phyloP scores from a whole-genome alignment of 2,329 filamentous ascomycete genomes.

The Pseudogymnoascus sp. region DNA sequence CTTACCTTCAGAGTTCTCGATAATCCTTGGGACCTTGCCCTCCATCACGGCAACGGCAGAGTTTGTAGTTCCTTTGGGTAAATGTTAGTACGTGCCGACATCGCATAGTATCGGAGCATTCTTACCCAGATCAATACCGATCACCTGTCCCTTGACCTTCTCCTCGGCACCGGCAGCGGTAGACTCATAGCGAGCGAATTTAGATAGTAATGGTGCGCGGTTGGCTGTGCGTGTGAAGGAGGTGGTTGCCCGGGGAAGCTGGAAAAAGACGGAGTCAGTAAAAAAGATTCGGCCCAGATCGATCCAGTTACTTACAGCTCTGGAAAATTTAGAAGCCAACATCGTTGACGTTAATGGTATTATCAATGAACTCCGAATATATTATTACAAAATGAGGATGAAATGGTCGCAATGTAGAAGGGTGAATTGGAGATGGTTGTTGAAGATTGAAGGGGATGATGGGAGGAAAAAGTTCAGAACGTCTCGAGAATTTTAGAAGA shows the following conservation, averaged over 20 bases:
- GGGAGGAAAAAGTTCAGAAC: constrained; percentile 16
- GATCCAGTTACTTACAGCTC: constrained; percentile 58
- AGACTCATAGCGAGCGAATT: constrained; percentile 72
- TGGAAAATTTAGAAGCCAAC: constrained; percentile 65
- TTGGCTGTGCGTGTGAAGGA: constrained; percentile 62
- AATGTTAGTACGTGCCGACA: constrained; percentile 13
- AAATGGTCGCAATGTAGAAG: constrained; percentile 19
- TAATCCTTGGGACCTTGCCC: constrained; percentile 90
- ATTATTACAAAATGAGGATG: constrained; percentile 9
- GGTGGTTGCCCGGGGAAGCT: constrained; percentile 74
- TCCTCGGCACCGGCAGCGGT: constrained; percentile 49
- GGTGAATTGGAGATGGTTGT: constrained; percentile 16
- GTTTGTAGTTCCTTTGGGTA: constrained; percentile 72
- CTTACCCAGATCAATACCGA: constrained; percentile 94
- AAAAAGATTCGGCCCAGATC: constrained; percentile 6
- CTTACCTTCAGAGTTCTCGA: constrained; percentile 92
- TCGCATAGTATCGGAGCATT: constrained; percentile 20
- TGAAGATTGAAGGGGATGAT: constrained; percentile 16
- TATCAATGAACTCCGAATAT: constrained; percentile 18
- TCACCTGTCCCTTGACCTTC: constrained; percentile 93
- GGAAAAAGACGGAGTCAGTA: constrained; percentile 18
- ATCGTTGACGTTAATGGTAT: constrained; percentile 44
- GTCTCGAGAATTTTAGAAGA: constrained; percentile 20
- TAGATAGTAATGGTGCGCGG: constrained; percentile 64
- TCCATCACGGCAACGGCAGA: constrained; percentile 97